A percentile compares a stretch with the other conserved stretches of the same genome.
phyloP scores from a whole-genome alignment of 257 asterid genomes.

The Solanum pennellii region DNA sequence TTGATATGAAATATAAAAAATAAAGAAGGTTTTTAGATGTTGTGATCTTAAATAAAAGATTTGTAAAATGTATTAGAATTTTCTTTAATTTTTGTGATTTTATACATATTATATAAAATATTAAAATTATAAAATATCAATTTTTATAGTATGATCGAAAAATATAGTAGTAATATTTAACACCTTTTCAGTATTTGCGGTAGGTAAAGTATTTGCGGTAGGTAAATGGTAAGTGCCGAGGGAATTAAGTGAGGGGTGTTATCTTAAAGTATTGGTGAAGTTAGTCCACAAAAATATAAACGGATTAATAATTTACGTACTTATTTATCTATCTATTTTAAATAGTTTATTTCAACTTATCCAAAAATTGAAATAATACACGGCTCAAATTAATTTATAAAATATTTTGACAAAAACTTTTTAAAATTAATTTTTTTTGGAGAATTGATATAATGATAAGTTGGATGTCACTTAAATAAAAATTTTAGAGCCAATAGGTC shows the following conservation, averaged over 20 bases:
- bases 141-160: no score
- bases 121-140: not conserved
- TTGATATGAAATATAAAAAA: not conserved
- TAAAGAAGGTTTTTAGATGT: accelerated
- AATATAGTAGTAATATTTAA: no score
- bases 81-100: not conserved
- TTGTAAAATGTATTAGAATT: not conserved
- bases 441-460: not conserved
- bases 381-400: not conserved
- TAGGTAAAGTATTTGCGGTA: no score
- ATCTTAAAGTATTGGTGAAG: not conserved
- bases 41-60: not conserved
- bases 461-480: not conserved
- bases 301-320: not conserved
- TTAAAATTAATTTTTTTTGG: not conserved
- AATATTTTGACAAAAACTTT: not conserved
- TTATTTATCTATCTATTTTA: not conserved
- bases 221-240: not conserved
- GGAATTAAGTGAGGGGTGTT: not conserved
- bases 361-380: no score
- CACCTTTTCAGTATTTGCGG: not conserved
- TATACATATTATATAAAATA: not conserved
- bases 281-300: not conserved
- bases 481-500: not conserved
- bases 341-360: not conserved